These are phyloP conservation scores for Miscanthus sacchariflorus DNA, from an alignment of 202 grass and related monocot genomes.

Conservation along the genomic window DNA sequence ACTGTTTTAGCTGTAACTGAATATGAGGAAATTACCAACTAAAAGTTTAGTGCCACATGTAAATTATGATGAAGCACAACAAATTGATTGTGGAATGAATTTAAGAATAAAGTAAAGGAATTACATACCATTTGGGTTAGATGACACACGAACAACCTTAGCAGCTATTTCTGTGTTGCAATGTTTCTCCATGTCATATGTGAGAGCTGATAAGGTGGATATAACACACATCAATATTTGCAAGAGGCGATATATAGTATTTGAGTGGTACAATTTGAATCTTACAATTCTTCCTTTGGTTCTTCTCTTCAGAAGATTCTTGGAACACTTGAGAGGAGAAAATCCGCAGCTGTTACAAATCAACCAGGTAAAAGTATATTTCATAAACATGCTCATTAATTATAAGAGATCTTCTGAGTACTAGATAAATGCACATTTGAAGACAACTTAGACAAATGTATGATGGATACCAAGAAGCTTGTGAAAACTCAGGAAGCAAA, in stretches of 20 bases:
- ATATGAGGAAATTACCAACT: conserved; percentile 24
- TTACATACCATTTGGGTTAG: conserved; percentile 77
- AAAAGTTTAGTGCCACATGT: conserved; percentile 8
- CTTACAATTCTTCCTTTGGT: conserved; percentile 84
- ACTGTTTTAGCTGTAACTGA: conserved; percentile 4
- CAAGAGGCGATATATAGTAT: conserved; percentile 36
- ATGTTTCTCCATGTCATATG: conserved; percentile 94
- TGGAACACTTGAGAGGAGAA: conserved; percentile 98
- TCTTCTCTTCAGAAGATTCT: conserved; percentile 86
- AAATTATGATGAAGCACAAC: conserved; percentile 17
- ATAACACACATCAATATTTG: conserved; percentile 41
- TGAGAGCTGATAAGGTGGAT: conserved; percentile 75
- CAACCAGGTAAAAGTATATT: conserved; percentile 34
- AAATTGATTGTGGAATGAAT: conserved; percentile 1
- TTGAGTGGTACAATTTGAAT: conserved; percentile 25
- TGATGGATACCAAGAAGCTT: conserved; percentile 1
- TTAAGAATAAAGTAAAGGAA: conserved; percentile 34
- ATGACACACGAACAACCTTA: conserved; percentile 80
- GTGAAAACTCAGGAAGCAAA: conserved; percentile 38
- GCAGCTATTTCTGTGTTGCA: conserved; percentile 97
- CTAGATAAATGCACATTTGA: neutral
- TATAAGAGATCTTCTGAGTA: conserved; percentile 19
- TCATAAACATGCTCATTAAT: conserved; percentile 33
- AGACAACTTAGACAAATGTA: conserved; percentile 32
- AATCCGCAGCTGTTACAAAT: conserved; percentile 74